phyloP scores from a whole-genome alignment of 495 filamentous ascomycete genomes.

The Cairneyella variabilis region DNA sequence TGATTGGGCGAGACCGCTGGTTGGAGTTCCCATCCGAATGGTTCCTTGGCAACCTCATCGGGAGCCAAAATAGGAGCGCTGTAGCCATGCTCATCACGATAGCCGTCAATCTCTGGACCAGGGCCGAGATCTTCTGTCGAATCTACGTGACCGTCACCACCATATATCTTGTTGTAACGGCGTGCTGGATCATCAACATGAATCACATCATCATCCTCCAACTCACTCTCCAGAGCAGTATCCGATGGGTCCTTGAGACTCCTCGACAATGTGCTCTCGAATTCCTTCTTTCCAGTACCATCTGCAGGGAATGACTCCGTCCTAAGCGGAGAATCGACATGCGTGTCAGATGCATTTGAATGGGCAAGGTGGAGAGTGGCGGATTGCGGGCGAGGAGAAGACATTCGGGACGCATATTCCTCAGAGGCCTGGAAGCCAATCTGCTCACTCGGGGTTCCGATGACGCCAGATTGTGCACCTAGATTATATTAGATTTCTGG shows the following conservation, averaged over 20 bases:
- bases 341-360: slow-evolving; percentile 42
- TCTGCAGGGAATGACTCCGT: slow-evolving; percentile 39
- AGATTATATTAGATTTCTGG: slow-evolving; percentile 21
- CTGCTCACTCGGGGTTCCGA: slow-evolving; percentile 71
- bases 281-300: slow-evolving; percentile 22
- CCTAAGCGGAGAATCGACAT: slow-evolving; percentile 44
- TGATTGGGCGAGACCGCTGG: slow-evolving; percentile 68
- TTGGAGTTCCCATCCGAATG: slow-evolving; percentile 46
- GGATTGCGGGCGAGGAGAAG: slow-evolving; percentile 57
- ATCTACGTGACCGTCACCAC: slow-evolving; percentile 36
- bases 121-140: slow-evolving; percentile 25
- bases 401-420: slow-evolving; percentile 68
- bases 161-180: slow-evolving; percentile 58
- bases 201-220: slow-evolving; percentile 59
- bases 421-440: slow-evolving; percentile 78
- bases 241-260: slow-evolving; percentile 26
- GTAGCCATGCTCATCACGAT: slow-evolving; percentile 50
- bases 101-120: slow-evolving; percentile 36
- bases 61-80: slow-evolving; percentile 82
- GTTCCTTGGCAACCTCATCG: slow-evolving; percentile 84
- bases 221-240: slow-evolving; percentile 39
- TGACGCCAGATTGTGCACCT: slow-evolving; percentile 47
- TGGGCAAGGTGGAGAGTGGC: slow-evolving; percentile 29
- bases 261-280: slow-evolving; percentile 24
- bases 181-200: slow-evolving; percentile 72